Conservation (phyloP, 148 eudicot species). For the Silene uniflora region DNA sequence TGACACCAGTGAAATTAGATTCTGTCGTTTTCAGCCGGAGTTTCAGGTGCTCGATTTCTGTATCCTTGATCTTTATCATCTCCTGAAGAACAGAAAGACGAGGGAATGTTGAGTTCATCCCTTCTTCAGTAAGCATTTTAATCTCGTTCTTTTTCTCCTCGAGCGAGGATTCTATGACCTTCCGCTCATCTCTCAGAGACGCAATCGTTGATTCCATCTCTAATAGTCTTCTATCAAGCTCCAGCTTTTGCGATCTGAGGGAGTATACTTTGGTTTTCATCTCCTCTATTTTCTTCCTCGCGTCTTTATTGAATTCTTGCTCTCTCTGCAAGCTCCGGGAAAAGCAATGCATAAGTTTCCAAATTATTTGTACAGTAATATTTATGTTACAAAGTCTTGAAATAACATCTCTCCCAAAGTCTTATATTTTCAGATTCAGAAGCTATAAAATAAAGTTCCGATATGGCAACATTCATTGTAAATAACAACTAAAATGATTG, state of each 20-base stretch:
- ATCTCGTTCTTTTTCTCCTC: constrained; percentile 70
- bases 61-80: constrained; percentile 40
- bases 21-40: constrained; percentile 24
- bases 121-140: constrained; percentile 30
- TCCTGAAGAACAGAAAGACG: constrained; percentile 27
- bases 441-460: too few species aligned
- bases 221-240: constrained; percentile 36
- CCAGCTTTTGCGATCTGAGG: constrained; percentile 50
- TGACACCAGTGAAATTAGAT: neutral
- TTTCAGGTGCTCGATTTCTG: constrained; percentile 41
- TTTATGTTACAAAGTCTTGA: too few species aligned
- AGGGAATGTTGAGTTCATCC: constrained; percentile 18
- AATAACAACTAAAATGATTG: too few species aligned
- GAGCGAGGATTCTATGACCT: constrained; percentile 44
- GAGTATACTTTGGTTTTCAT: constrained; percentile 51
- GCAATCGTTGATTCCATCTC: constrained; percentile 71
- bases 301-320: constrained; percentile 49
- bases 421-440: too few species aligned
- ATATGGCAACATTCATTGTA: too few species aligned
- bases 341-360: neutral
- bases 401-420: too few species aligned
- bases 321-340: constrained; percentile 47
- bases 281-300: constrained; percentile 45
- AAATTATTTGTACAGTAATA: too few species aligned
- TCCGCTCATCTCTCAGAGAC: constrained; percentile 63